Conservation (phyloP, 805 yeast species). For the Priceomyces haplophilus region DNA sequence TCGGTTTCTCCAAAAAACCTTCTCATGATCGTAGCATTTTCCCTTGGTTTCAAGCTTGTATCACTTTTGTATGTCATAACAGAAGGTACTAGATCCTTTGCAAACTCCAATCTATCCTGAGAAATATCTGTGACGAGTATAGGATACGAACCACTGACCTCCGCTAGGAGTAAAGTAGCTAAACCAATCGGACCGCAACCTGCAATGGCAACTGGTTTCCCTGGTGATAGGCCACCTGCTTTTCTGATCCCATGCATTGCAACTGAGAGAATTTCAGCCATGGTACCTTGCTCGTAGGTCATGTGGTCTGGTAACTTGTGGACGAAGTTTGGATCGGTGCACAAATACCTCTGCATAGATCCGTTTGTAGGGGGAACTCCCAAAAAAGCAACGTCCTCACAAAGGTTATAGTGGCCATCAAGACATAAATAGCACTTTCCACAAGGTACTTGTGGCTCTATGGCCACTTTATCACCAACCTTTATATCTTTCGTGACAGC, state of each 20-base stretch:
- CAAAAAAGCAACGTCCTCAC: conserved; percentile 35
- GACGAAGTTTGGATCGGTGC: conserved; percentile 28
- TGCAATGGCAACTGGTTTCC: conserved; percentile 23
- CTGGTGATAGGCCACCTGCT: conserved; percentile 22
- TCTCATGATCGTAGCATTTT: conserved; percentile 39
- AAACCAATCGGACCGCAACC: conserved; percentile 66
- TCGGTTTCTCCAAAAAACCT: conserved; percentile 33
- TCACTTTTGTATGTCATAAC: conserved; percentile 44
- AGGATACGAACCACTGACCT: conserved; percentile 54
- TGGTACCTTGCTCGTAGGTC: conserved; percentile 52
- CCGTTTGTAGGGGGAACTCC: conserved; percentile 40
- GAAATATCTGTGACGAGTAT: conserved; percentile 80
- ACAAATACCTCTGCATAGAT: conserved; percentile 10
- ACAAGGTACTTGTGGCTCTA: conserved; percentile 58
- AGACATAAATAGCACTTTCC: conserved; percentile 32
- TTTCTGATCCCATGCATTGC: conserved; percentile 51
- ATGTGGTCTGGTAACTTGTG: conserved; percentile 40
- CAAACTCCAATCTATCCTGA: conserved; percentile 44
- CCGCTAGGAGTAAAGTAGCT: conserved; percentile 44
- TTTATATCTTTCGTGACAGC: conserved; percentile 39
- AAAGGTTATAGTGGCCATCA: conserved; percentile 41
- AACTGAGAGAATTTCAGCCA: conserved; percentile 54
- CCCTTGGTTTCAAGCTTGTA: conserved; percentile 24
- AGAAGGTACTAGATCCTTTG: conserved; percentile 42
- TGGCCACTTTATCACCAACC: conserved; percentile 47